Evolutionary conservation across 345 rosid genomes (phyloP), one percentile per base, ranked within the genome.

Genomic region (Gossypium raimondii): DNA sequence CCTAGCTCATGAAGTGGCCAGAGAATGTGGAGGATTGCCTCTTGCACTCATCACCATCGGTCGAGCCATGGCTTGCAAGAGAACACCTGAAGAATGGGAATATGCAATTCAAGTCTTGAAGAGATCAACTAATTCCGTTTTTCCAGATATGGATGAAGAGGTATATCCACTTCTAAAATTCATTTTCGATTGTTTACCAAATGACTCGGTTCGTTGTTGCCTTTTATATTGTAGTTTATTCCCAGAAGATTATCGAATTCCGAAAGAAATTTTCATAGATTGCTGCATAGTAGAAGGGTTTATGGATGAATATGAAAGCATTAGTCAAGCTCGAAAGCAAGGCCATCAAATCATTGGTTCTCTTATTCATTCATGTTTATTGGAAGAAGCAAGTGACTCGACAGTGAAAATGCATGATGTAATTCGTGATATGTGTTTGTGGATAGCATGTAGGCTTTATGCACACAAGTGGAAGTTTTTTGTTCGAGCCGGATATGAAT

Each of bases 401-500:
- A 2, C 7, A 24, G 80, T 85, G 2, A 82, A 78, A 57, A 80
- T 87, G 88, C 90, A 84, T 70, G 84, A 81, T 53, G 67, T 87
- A 51, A 63, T 87, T 5, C 84, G 85, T 0, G 87, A 85, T 18
- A 75, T 81, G 83, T 78, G 81, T 10, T 50, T 87, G 13, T 85
- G 86, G 89, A 47, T 85, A 51, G 78, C 76, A 2, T 45, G 60
- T 8, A 38, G 60, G 11, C 18, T 16, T 29, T 75, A 80, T 13
- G 41, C 41, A 50, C 56, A 63, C 5, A 53, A 82, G 50, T 53
- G 77, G 29, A 55, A 74, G 18, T 67, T 63, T 43, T 16, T 63
- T 3, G 83, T 82, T 10, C 22, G 38, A 22, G 73, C 77, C 1
- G 75, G 78, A 18, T 67, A 3, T 27, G 13, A 45, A 22, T 58